Percentiles rank a stretch among this genome's conserved stretches.
Conservation (phyloP, 306 rosid species). For the Glycine soja region DNA sequence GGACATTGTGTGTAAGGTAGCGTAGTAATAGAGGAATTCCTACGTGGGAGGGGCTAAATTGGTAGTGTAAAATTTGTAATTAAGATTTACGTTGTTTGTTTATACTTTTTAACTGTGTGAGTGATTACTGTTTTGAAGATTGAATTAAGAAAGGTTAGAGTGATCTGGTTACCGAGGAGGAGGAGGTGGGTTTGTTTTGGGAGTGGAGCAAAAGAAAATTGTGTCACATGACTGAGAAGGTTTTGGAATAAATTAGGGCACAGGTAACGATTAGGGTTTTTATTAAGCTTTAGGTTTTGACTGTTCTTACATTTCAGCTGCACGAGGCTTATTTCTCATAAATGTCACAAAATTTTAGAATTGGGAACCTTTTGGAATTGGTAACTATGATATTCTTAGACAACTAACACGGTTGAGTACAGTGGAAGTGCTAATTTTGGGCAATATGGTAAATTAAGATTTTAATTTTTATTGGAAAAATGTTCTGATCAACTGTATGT, state of each 20-base stretch:
- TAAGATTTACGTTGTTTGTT: constrained; percentile 41
- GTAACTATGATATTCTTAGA: constrained; percentile 23
- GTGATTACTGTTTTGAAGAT: constrained; percentile 46
- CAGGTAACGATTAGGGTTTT: constrained; percentile 72
- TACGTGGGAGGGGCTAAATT: constrained; percentile 46
- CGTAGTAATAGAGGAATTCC: constrained; percentile 56
- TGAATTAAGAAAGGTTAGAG: constrained; percentile 58
- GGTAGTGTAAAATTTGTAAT: constrained; percentile 23
- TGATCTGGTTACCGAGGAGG: constrained; percentile 74
- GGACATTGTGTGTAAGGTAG: constrained; percentile 41
- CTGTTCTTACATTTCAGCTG: constrained; percentile 58
- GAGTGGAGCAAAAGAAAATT: constrained; percentile 67
- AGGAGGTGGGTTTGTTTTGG: constrained; percentile 91
- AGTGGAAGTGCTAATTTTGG: no score
- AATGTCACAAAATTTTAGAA: constrained; percentile 54
- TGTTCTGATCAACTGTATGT: no score
- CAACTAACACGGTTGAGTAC: not conserved
- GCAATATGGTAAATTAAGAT: no score
- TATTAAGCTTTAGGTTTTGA: constrained; percentile 59
- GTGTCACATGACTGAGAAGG: constrained; percentile 58
- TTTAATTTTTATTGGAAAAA: no score
- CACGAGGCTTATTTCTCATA: constrained; percentile 61
- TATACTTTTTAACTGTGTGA: constrained; percentile 46
- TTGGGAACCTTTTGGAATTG: constrained; percentile 37
- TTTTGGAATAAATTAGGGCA: constrained; percentile 69